These are phyloP conservation scores for Wallacemonas sp. DNA, from an alignment of 208 protist species.

Conservation along the genomic window DNA sequence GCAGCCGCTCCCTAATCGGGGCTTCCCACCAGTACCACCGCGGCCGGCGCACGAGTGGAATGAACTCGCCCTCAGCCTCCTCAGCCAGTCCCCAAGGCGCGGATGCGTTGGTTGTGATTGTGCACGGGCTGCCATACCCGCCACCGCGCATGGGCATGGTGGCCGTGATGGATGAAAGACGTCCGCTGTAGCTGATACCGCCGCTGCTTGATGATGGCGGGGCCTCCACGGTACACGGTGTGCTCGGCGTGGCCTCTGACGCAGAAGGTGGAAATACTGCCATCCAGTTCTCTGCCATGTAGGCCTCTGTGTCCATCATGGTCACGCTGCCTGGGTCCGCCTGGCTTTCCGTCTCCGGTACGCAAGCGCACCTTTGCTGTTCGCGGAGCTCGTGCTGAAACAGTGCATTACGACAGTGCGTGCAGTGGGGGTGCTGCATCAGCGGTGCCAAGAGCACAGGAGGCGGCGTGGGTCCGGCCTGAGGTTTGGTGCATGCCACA, in stretches of 20 bases:
- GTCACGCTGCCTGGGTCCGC: not conserved
- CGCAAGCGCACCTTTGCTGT: too few relatives aligned
- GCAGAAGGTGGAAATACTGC: not conserved
- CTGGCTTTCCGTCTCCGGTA: not conserved
- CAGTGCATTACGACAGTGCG: slow-evolving; percentile 8
- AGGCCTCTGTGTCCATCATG: slow-evolving; percentile 8
- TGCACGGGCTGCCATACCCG: too few relatives aligned
- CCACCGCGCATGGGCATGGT: not conserved
- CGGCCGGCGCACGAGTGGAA: slow-evolving; percentile 8
- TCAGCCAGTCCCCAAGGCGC: not conserved
- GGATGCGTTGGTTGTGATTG: too few relatives aligned
- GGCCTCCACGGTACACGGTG: too few relatives aligned
- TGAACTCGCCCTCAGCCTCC: not conserved
- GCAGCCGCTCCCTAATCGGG: slow-evolving; percentile 7
- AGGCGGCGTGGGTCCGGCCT: not conserved
- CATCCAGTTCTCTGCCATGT: slow-evolving; percentile 12
- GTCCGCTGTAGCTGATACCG: not conserved
- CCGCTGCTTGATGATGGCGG: not conserved
- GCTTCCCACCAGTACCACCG: slow-evolving; percentile 17
- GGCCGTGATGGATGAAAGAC: not conserved
- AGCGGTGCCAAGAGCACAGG: not conserved
- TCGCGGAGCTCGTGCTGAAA: not conserved
- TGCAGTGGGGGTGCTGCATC: not conserved
- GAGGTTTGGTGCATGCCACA: not conserved
- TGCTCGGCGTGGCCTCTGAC: too few relatives aligned